Conservation (phyloP, 2,329 filamentous ascomycete genomes). For the Phyllosticta citriasiana region DNA sequence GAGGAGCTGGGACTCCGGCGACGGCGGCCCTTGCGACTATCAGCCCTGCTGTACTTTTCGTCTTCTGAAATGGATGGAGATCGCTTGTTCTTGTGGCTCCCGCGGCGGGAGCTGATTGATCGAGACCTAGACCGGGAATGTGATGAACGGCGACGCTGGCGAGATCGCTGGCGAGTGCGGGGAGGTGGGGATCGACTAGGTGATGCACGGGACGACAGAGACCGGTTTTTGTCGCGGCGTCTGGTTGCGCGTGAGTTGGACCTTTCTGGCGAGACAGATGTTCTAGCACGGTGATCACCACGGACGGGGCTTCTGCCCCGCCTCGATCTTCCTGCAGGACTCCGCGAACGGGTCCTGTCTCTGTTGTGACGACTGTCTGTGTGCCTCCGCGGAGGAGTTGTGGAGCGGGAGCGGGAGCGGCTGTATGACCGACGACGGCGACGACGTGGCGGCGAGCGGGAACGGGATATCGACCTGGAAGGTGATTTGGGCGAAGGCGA, state of each 20-base stretch:
- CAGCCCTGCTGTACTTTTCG: conserved; percentile 37
- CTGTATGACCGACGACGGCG: conserved; percentile 14
- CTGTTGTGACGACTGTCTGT: conserved; percentile 12
- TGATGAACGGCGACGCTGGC: conserved; percentile 27
- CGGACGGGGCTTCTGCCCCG: conserved; percentile 17
- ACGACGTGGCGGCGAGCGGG: conserved; percentile 22
- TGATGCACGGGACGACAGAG: conserved; percentile 16
- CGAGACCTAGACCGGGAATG: conserved; percentile 30
- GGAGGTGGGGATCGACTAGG: conserved; percentile 20
- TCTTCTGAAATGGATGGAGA: conserved; percentile 35
- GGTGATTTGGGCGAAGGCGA: conserved; percentile 23
- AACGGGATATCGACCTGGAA: conserved; percentile 13
- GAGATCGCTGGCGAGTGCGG: conserved; percentile 16
- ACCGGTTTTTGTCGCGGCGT: conserved; percentile 33
- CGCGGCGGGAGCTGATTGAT: conserved; percentile 29
- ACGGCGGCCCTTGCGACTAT: conserved; percentile 37
- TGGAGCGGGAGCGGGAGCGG: conserved; percentile 10
- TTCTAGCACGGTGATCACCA: conserved; percentile 38
- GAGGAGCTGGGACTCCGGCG: conserved; percentile 36
- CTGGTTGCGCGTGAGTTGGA: conserved; percentile 48
- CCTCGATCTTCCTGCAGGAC: conserved; percentile 14
- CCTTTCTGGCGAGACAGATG: conserved; percentile 37
- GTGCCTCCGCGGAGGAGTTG: conserved; percentile 5
- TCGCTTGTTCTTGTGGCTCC: conserved; percentile 32
- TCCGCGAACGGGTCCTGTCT: conserved; percentile 23